Evolutionary conservation across 371 early-diverging fungal genomes (phyloP).

Genomic region (Lichtheimia ornata): DNA sequence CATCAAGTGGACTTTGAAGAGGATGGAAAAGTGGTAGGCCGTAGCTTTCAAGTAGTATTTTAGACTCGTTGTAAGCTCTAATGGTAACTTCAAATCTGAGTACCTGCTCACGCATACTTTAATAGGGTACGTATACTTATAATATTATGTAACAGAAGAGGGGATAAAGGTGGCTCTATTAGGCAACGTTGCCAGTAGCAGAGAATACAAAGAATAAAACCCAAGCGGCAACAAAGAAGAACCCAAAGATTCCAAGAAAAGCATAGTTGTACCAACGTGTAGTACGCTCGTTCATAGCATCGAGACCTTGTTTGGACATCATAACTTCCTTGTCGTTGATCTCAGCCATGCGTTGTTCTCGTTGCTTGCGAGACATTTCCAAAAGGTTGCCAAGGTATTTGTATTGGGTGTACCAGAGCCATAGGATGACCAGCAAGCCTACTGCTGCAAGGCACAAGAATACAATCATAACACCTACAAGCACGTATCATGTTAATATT

Average conservation of each 20-base stretch:
- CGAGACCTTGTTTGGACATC: constrained; percentile 36
- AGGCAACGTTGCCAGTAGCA: constrained; percentile 19
- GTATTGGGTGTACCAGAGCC: constrained; percentile 32
- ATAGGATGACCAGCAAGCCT: constrained; percentile 35
- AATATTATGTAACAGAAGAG: too few relatives aligned
- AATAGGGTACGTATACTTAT: too few relatives aligned
- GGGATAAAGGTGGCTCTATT: constrained; percentile 3
- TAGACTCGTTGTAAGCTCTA: too few relatives aligned
- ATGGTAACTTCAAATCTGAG: too few relatives aligned
- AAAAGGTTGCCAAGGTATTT: constrained; percentile 31
- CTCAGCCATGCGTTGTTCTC: constrained; percentile 38
- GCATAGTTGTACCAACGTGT: constrained; percentile 21
- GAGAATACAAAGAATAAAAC: constrained; percentile 51
- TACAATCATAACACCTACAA: constrained; percentile 36
- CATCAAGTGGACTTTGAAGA: too few relatives aligned
- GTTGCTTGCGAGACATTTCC: constrained; percentile 32
- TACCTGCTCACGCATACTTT: too few relatives aligned
- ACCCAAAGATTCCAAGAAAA: constrained; percentile 25
- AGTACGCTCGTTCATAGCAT: constrained; percentile 29
- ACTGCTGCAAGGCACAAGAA: constrained; percentile 35
- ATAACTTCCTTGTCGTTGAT: constrained; percentile 39
- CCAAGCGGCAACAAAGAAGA: constrained; percentile 37
- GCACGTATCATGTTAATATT: not conserved
- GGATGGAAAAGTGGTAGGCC: too few relatives aligned
- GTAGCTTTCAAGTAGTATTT: too few relatives aligned